phyloP scores from a whole-genome alignment of 331 rosid genomes.

The Cydonia oblonga region DNA sequence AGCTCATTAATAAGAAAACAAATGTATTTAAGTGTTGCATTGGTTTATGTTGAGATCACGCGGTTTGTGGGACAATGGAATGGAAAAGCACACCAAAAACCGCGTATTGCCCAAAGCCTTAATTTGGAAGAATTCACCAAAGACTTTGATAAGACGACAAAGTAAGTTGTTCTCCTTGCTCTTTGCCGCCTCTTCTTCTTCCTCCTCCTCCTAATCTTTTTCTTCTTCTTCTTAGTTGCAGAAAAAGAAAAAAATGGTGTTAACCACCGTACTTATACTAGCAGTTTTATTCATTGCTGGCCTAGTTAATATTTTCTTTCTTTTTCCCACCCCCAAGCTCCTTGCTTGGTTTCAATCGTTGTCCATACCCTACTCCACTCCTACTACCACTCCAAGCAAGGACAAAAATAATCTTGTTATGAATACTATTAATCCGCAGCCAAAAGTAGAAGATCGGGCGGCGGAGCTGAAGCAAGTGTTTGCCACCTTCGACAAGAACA shows the following conservation, averaged over 20 bases:
- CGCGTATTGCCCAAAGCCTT: conserved; percentile 23
- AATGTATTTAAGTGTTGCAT: background rate
- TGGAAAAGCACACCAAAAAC: conserved; percentile 17
- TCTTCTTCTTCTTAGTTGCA: conserved; percentile 3
- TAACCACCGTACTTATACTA: conserved; percentile 25
- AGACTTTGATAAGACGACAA: conserved; percentile 12
- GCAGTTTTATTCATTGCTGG: conserved; percentile 53
- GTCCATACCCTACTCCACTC: conserved; percentile 9
- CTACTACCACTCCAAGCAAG: background rate
- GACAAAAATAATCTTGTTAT: background rate
- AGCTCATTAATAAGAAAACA: background rate
- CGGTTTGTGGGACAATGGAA: conserved; percentile 6
- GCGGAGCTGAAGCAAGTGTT: conserved; percentile 43
- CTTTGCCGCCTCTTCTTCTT: background rate
- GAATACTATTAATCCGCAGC: background rate
- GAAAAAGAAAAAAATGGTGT: conserved; percentile 11
- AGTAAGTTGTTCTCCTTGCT: background rate
- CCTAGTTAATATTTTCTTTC: conserved; percentile 33
- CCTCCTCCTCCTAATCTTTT: conserved; percentile 17
- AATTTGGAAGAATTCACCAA: background rate
- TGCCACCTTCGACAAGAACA: conserved; percentile 67
- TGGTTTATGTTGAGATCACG: background rate
- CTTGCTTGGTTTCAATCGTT: conserved; percentile 25
- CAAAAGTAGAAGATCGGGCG: conserved; percentile 1
- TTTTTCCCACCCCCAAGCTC: conserved; percentile 39